Conservation (phyloP, 2,329 filamentous ascomycete genomes). For the Clonostachys byssicola region DNA sequence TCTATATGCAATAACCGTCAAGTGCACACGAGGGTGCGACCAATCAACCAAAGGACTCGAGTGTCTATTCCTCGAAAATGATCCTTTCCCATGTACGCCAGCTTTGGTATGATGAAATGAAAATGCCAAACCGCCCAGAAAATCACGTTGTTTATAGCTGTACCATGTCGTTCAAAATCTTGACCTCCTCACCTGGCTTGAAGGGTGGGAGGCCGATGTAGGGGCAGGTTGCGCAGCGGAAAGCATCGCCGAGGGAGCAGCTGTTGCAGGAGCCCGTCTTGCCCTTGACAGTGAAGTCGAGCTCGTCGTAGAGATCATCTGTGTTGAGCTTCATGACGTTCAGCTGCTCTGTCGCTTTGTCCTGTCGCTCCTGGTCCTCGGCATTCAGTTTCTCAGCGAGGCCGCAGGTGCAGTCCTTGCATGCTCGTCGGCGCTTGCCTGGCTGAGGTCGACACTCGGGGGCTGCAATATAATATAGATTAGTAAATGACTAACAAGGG, state of each 20-base stretch:
- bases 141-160: slow-evolving; percentile 56
- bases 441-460: slow-evolving; percentile 82
- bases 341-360: slow-evolving; percentile 62
- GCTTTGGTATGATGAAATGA: not conserved
- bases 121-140: not conserved
- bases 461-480: slow-evolving; percentile 38
- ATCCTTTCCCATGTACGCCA: not conserved
- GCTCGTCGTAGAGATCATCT: slow-evolving; percentile 72
- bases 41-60: too few relatives aligned
- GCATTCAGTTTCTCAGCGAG: slow-evolving; percentile 79
- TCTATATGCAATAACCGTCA: too few relatives aligned
- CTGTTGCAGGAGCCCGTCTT: slow-evolving; percentile 91
- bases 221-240: slow-evolving; percentile 68
- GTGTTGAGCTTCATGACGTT: slow-evolving; percentile 66
- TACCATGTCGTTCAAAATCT: slow-evolving; percentile 78
- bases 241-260: slow-evolving; percentile 89
- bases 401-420: slow-evolving; percentile 97
- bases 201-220: slow-evolving; percentile 93
- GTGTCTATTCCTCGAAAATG: not conserved
- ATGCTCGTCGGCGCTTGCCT: slow-evolving; percentile 85
- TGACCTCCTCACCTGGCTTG: slow-evolving; percentile 93
- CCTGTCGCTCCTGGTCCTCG: slow-evolving; percentile 74
- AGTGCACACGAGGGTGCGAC: too few relatives aligned
- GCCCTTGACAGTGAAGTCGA: slow-evolving; percentile 88
- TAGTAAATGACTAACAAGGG: not conserved